Conservation (phyloP, 106 monocot genomes). For the Dioscorea zingiberensis region DNA sequence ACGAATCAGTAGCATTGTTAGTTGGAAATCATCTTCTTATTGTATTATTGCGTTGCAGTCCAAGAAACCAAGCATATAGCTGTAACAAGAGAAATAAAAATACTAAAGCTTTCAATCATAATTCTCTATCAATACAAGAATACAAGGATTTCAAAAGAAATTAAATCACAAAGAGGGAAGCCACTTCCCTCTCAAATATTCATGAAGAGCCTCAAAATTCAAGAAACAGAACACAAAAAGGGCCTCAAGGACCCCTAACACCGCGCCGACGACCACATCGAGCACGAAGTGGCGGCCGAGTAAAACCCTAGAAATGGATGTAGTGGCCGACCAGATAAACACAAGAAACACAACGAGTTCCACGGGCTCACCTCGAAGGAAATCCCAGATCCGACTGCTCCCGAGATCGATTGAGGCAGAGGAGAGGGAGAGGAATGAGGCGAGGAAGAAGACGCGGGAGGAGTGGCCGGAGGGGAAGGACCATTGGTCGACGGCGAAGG, state of each 20-base stretch:
- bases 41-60: no score
- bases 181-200: background rate
- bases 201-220: conserved; percentile 4
- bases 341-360: conserved; percentile 16
- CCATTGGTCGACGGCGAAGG: conserved; percentile 78
- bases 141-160: no score
- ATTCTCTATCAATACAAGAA: no score
- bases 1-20: no score
- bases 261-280: conserved; percentile 74
- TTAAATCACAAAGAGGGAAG: background rate
- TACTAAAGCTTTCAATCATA: no score
- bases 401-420: conserved; percentile 12
- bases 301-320: conserved; percentile 68
- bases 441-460: conserved; percentile 83
- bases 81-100: no score
- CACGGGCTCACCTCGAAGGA: conserved; percentile 6
- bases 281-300: conserved; percentile 84
- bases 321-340: conserved; percentile 50
- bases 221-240: conserved; percentile 36
- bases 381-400: conserved; percentile 1
- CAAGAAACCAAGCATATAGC: no score
- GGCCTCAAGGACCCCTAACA: conserved; percentile 61
- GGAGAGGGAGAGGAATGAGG: conserved; percentile 41
- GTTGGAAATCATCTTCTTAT: no score
- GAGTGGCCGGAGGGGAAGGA: conserved; percentile 98